Conservation (phyloP, 805 yeast species). For the Schizosaccharomyces lindneri region DNA sequence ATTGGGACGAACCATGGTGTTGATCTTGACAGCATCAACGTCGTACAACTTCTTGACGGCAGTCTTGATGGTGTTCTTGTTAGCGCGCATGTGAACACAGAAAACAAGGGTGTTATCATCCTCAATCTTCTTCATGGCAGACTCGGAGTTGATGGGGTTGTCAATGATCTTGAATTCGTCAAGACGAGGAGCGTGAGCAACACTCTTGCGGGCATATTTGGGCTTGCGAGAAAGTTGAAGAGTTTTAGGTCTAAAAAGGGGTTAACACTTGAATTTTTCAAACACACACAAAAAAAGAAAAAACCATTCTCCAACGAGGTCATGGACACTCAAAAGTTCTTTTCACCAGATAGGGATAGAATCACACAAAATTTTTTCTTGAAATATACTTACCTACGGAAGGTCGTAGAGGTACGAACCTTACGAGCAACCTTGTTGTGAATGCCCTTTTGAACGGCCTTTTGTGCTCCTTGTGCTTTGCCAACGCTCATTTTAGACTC, state of each 20-base stretch:
- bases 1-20: constrained; percentile 95
- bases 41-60: constrained; percentile 96
- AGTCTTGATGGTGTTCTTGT: constrained; percentile 94
- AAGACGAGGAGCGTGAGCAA: constrained; percentile 90
- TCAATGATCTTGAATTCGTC: constrained; percentile 87
- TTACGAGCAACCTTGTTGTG: constrained; percentile 72
- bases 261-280: background rate
- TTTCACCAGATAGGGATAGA: too few species aligned
- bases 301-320: too few species aligned
- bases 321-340: too few species aligned
- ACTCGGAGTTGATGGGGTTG: constrained; percentile 90
- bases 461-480: constrained; percentile 96
- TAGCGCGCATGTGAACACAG: constrained; percentile 90
- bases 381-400: constrained; percentile 24
- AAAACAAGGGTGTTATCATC: constrained; percentile 97
- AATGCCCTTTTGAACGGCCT: constrained; percentile 94
- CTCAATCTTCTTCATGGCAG: constrained; percentile 98
- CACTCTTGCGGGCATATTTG: constrained; percentile 83
- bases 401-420: constrained; percentile 84
- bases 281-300: too few species aligned
- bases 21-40: constrained; percentile 79
- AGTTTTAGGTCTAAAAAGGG: constrained; percentile 72
- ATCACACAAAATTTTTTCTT: background rate
- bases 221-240: constrained; percentile 82
- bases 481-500: background rate